Percentiles rank a stretch among this genome's conserved stretches.
phyloP scores from a whole-genome alignment of 2,329 filamentous ascomycete genomes.

The Neonectria magnoliae region DNA sequence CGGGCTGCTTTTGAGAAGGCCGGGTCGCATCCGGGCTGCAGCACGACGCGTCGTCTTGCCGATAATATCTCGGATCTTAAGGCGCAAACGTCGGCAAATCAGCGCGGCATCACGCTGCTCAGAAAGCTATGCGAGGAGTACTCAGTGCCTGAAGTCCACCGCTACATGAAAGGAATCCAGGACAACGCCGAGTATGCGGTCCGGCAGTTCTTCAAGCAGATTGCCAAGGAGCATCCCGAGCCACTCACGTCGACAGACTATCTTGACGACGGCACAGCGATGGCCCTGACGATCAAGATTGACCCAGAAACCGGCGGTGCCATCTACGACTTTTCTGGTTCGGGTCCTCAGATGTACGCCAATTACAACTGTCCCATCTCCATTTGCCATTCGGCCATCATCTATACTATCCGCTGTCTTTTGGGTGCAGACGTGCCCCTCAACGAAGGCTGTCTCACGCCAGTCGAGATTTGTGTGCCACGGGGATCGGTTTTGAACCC shows the following conservation, averaged over 20 bases:
- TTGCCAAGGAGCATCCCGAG: constrained; percentile 57
- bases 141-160: constrained; percentile 46
- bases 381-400: constrained; percentile 51
- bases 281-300: constrained; percentile 47
- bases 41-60: constrained; percentile 47
- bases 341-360: constrained; percentile 47
- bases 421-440: constrained; percentile 50
- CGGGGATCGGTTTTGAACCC: constrained; percentile 48
- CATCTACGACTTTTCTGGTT: constrained; percentile 50
- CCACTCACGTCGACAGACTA: constrained; percentile 44
- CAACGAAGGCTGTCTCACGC: constrained; percentile 51
- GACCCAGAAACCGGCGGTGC: constrained; percentile 45
- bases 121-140: constrained; percentile 47
- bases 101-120: constrained; percentile 50
- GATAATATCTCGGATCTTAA: constrained; percentile 58
- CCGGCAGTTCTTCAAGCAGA: constrained; percentile 41
- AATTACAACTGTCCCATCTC: constrained; percentile 51
- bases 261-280: constrained; percentile 51
- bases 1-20: constrained; percentile 45
- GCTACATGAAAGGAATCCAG: constrained; percentile 52
- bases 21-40: constrained; percentile 50
- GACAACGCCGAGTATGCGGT: constrained; percentile 50
- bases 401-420: constrained; percentile 51
- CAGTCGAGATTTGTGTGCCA: constrained; percentile 48
- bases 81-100: constrained; percentile 55